Base-by-base conservation (phyloP, 768 basidiomycete species). In the Boletus rubroflammeus region DNA sequence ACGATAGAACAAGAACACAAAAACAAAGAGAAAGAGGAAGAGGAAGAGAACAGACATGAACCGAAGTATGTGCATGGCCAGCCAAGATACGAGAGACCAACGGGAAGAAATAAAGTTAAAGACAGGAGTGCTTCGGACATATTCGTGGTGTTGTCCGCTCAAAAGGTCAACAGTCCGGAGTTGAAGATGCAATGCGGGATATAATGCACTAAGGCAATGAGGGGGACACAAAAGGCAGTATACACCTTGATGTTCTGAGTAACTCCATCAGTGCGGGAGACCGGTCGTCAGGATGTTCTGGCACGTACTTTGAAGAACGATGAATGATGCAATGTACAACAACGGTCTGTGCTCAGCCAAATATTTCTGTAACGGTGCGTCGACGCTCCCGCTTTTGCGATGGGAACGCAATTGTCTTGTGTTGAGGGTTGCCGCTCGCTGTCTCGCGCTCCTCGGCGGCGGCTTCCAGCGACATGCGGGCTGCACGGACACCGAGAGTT, bases 281-380 rank as follows among this genome's bases (percentile, higher is more conserved):
- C 26, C 3, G 21, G 35, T 28, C 15, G 3, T 26, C n/a, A 42
- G 19, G 14, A 38, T 21, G n/a, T 10, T 43, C 32, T 10, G 28
- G 21, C 28, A 56, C 68, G 17, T 32, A 68, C 69, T 65, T 65
- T 55, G 21, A 45, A 55, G 15, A 49, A 34, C 35, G 38, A 54
- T 47, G 45, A 45, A 48, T 28, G 28, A 50, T 58, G 61, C 50
- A 48, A 61, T 29, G 6, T 54, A 59, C 51, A 56, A 49, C 44
- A 45, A 35, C 28, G 38, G 38, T 39, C 55, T 43, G 3, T 10
- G 29, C 25, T 70, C 53, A 70, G 44, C 64, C 47, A 56, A 78
- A 79, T 53, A 80, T 76, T 57, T 80, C 79, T n/a, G 77, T 79
- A 41, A 80, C 73, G 34, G 79, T 81, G 34, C 78, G 70, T 46